phyloP scores from a whole-genome alignment of 2,329 filamentous ascomycete genomes.

The Aspergillus latus region DNA sequence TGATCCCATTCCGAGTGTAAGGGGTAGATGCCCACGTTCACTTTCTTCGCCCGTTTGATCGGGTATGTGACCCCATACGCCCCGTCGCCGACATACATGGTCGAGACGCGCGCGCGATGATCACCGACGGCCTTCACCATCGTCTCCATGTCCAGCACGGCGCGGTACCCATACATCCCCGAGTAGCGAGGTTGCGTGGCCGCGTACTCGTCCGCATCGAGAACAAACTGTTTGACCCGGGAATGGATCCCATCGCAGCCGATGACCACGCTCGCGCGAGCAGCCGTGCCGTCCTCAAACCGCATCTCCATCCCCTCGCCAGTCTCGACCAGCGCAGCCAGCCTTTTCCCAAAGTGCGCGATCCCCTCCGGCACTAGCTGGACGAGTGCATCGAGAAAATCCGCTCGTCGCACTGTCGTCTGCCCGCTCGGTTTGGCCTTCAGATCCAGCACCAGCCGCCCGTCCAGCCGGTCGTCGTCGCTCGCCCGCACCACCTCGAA shows the following conservation, averaged over 20 bases:
- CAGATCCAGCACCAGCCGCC: constrained; percentile 29
- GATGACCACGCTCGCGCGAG: constrained; percentile 33
- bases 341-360: constrained; percentile 36
- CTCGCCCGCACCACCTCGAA: constrained; percentile 29
- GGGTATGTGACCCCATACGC: constrained; percentile 37
- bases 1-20: constrained; percentile 30
- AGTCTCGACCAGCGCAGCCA: constrained; percentile 20
- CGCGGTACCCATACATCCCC: constrained; percentile 38
- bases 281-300: constrained; percentile 35
- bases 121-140: constrained; percentile 36
- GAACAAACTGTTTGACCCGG: constrained; percentile 29
- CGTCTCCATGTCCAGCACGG: constrained; percentile 34
- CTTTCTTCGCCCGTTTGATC: constrained; percentile 34
- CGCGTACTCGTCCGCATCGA: constrained; percentile 18
- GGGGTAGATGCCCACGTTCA: constrained; percentile 34
- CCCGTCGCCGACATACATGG: constrained; percentile 32
- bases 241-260: constrained; percentile 41
- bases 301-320: constrained; percentile 22
- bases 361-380: constrained; percentile 29
- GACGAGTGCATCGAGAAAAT: constrained; percentile 37
- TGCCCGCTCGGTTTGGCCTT: constrained; percentile 34
- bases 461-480: constrained; percentile 14
- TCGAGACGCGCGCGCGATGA: constrained; percentile 30
- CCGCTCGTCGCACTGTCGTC: constrained; percentile 33
- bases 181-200: constrained; percentile 28